A percentile compares a stretch with the other conserved stretches of the same genome.
phyloP scores from a whole-genome alignment of 306 rosid species.

The Quercus alba region DNA sequence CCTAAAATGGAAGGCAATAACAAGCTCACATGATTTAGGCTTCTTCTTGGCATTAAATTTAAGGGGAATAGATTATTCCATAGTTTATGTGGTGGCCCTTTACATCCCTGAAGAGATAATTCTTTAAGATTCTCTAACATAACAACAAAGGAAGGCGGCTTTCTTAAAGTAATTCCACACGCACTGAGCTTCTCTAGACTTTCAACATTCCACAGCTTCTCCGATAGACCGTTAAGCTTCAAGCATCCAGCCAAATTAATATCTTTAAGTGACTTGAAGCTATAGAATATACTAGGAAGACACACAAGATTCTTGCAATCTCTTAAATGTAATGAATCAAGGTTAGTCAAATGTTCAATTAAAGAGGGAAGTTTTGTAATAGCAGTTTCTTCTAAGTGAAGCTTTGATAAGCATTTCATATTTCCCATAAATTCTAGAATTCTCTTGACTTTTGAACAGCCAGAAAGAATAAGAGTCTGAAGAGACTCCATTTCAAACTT shows the following conservation, averaged over 20 bases:
- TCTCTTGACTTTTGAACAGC: slow-evolving; percentile 22
- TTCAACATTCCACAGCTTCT: too few species aligned
- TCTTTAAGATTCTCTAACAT: neutral
- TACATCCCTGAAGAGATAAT: slow-evolving; percentile 25
- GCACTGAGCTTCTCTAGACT: too few species aligned
- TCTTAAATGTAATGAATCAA: too few species aligned
- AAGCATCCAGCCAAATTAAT: too few species aligned
- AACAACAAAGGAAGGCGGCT: too few species aligned
- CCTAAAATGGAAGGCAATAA: neutral
- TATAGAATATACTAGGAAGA: too few species aligned
- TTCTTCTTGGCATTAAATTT: neutral
- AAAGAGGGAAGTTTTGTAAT: too few species aligned
- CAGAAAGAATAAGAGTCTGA: slow-evolving; percentile 13
- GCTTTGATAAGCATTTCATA: slow-evolving; percentile 5
- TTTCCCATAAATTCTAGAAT: slow-evolving; percentile 27
- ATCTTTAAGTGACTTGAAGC: too few species aligned
- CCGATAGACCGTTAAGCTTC: too few species aligned
- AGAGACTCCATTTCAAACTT: slow-evolving; percentile 15
- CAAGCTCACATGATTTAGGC: neutral
- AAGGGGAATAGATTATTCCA: neutral
- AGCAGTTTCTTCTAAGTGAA: neutral
- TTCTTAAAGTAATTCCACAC: too few species aligned
- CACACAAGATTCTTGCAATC: too few species aligned
- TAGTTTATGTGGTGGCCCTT: slow-evolving; percentile 3
- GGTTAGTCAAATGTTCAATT: too few species aligned